phyloP scores from a whole-genome alignment of 148 eudicot genomes.

The Silene uniflora region DNA sequence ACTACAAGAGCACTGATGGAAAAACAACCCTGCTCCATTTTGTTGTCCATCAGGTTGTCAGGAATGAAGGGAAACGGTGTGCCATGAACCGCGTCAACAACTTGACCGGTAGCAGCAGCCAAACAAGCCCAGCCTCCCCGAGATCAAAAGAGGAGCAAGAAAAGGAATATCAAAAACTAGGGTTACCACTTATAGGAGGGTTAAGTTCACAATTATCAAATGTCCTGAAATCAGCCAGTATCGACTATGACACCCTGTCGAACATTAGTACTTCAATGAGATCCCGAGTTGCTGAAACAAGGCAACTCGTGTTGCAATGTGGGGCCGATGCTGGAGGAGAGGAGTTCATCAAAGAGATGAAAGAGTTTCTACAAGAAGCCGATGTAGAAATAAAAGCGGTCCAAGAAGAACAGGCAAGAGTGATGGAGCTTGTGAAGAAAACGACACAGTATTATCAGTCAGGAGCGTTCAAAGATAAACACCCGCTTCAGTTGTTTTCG shows the following conservation, averaged over 20 bases:
- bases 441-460: slow-evolving; percentile 80
- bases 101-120: slow-evolving; percentile 27
- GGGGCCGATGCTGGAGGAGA: slow-evolving; percentile 31
- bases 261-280: slow-evolving; percentile 34
- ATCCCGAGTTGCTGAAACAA: slow-evolving; percentile 37
- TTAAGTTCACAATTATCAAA: slow-evolving; percentile 61
- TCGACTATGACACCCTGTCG: slow-evolving; percentile 47
- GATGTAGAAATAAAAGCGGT: slow-evolving; percentile 46
- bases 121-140: slow-evolving; percentile 20
- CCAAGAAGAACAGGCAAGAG: slow-evolving; percentile 52
- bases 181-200: slow-evolving; percentile 77
- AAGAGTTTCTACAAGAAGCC: slow-evolving; percentile 50
- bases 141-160: slow-evolving; percentile 53
- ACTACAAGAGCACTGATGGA: slow-evolving; percentile 80
- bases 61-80: slow-evolving; percentile 80
- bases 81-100: slow-evolving; percentile 44
- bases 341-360: slow-evolving; percentile 53
- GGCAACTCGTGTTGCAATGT: slow-evolving; percentile 40
- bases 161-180: slow-evolving; percentile 63
- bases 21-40: slow-evolving; percentile 80
- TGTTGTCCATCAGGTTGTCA: slow-evolving; percentile 78
- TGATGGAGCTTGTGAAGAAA: slow-evolving; percentile 58
- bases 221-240: slow-evolving; percentile 65
- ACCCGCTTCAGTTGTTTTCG: slow-evolving; percentile 59
- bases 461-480: slow-evolving; percentile 58